These are phyloP conservation scores for Auricularia sp. DNA, from an alignment of 768 basidiomycete genomes.

Conservation along the genomic window DNA sequence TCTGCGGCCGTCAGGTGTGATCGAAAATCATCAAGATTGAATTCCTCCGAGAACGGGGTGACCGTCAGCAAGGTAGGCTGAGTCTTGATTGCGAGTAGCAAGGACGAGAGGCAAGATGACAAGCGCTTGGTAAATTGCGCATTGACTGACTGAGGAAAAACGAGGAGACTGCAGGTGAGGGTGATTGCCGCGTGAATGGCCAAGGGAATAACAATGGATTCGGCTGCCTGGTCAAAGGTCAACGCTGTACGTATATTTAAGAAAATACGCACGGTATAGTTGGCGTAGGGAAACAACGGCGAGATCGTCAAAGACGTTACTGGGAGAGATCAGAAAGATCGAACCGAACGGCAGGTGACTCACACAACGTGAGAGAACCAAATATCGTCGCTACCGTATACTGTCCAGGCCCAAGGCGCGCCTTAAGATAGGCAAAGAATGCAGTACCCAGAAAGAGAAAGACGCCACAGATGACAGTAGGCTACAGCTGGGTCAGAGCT, in stretches of 20 bases:
- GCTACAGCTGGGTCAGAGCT: background rate
- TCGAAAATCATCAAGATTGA: conserved; percentile 26
- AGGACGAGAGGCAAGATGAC: conserved; percentile 35
- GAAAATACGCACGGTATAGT: conserved; percentile 33
- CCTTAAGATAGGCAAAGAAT: conserved; percentile 51
- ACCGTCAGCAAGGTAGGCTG: conserved; percentile 38
- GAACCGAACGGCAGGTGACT: conserved; percentile 6
- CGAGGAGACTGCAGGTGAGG: conserved; percentile 36
- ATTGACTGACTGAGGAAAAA: conserved; percentile 59
- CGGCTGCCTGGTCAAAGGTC: conserved; percentile 9
- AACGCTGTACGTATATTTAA: background rate
- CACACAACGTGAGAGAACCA: conserved; percentile 50
- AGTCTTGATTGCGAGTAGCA: conserved; percentile 33
- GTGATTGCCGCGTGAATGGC: conserved; percentile 48
- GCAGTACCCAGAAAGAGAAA: conserved; percentile 55
- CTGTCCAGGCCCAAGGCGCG: conserved; percentile 52
- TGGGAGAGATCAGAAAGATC: background rate
- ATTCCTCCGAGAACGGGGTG: conserved; percentile 31
- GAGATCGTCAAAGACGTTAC: conserved; percentile 31
- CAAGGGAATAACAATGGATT: conserved; percentile 42
- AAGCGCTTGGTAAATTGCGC: conserved; percentile 45
- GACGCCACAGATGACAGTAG: conserved; percentile 42
- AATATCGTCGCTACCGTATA: conserved; percentile 47
- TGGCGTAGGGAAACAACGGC: conserved; percentile 53
- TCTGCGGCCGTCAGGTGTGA: conserved; percentile 32